phyloP scores from a whole-genome alignment of 2,329 filamentous ascomycete species.

The Neofusicoccum cordaticola region DNA sequence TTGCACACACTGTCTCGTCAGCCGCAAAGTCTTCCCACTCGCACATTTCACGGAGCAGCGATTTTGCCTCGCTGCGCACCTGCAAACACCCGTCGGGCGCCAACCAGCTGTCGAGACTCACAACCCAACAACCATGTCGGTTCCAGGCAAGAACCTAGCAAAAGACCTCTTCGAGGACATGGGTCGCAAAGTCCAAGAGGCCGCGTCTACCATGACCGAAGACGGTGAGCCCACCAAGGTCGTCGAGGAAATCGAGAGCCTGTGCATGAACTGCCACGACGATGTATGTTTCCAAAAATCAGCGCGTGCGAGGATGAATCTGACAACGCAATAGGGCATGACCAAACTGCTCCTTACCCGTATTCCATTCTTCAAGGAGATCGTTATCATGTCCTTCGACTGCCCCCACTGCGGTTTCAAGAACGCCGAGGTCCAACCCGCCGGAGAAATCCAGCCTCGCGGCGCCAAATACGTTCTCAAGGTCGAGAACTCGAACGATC shows the following conservation, averaged over 20 bases:
- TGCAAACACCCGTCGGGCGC: background rate
- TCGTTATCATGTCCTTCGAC: slow-evolving; percentile 94
- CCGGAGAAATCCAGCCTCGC: slow-evolving; percentile 85
- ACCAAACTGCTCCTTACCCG: slow-evolving; percentile 85
- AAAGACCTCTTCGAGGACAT: slow-evolving; percentile 53
- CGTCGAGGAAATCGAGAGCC: slow-evolving; percentile 53
- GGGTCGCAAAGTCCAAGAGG: slow-evolving; percentile 47
- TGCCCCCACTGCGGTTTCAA: slow-evolving; percentile 86
- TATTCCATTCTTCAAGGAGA: slow-evolving; percentile 96
- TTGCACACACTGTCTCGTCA: background rate
- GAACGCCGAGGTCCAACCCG: slow-evolving; percentile 92
- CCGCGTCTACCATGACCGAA: slow-evolving; percentile 32
- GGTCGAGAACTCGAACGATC: slow-evolving; percentile 68
- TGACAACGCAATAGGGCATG: slow-evolving; percentile 58
- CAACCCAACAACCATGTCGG: slow-evolving; percentile 30
- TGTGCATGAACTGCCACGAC: slow-evolving; percentile 56
- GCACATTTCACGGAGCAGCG: background rate
- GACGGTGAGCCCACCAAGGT: slow-evolving; percentile 46
- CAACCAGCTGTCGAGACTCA: background rate
- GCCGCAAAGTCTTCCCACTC: background rate
- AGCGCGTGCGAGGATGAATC: background rate
- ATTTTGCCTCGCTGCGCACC: background rate
- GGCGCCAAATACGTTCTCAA: slow-evolving; percentile 81
- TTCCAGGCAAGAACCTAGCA: slow-evolving; percentile 35
- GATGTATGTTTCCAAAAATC: slow-evolving; percentile 35